Conservation (phyloP, 2,329 filamentous ascomycete species). For the Trichoderma semiorbis region DNA sequence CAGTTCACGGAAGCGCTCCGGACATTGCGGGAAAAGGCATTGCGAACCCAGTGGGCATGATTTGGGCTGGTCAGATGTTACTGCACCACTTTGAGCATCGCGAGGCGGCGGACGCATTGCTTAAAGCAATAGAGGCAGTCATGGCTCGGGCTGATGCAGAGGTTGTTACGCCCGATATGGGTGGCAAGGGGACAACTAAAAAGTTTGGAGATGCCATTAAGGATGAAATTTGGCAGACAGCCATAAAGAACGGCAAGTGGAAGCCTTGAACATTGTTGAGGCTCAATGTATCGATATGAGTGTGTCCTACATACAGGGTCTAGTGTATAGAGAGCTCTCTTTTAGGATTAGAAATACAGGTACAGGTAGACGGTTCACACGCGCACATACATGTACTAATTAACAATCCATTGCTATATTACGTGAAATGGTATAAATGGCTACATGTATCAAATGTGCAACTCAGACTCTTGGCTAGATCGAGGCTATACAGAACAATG, state of each 20-base stretch:
- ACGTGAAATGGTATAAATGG: neutral
- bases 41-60: conserved; percentile 59
- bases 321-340: neutral
- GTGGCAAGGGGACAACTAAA: conserved; percentile 28
- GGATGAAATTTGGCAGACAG: conserved; percentile 20
- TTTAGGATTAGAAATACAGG: neutral
- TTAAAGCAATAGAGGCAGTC: conserved; percentile 61
- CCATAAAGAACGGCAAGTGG: neutral
- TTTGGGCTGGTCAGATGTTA: conserved; percentile 59
- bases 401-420: neutral
- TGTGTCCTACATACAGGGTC: neutral
- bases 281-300: neutral
- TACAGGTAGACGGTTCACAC: neutral
- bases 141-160: conserved; percentile 43
- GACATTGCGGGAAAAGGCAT: conserved; percentile 72
- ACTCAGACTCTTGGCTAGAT: neutral
- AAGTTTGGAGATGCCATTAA: conserved; percentile 24
- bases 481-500: neutral
- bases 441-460: neutral
- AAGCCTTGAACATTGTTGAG: neutral
- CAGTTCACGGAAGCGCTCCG: conserved; percentile 68
- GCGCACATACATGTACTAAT: neutral
- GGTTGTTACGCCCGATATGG: conserved; percentile 33
- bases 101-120: conserved; percentile 48
- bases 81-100: conserved; percentile 27